Evolutionary conservation across 2,329 filamentous ascomycete genomes (phyloP).

Genomic region (Sarocladiaceae sp.): DNA sequence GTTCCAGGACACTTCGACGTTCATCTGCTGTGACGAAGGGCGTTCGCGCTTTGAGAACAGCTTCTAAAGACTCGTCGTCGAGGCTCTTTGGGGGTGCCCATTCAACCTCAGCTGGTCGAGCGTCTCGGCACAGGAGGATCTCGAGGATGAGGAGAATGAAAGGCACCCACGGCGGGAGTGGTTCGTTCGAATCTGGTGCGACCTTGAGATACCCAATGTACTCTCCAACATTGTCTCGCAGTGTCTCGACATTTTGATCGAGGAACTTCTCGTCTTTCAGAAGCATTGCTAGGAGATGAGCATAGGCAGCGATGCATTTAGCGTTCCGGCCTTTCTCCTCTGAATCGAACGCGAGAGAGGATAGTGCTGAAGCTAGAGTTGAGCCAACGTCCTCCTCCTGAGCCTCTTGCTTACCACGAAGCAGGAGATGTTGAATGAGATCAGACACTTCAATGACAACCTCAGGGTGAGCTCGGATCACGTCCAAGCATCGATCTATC

Average conservation of each 20-base stretch:
- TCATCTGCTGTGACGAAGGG: slow-evolving; percentile 52
- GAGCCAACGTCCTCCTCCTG: slow-evolving; percentile 67
- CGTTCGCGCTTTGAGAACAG: slow-evolving; percentile 55
- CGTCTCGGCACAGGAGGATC: slow-evolving; percentile 82
- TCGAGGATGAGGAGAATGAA: slow-evolving; percentile 88
- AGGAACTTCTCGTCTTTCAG: slow-evolving; percentile 81
- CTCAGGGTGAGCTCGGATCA: slow-evolving; percentile 80
- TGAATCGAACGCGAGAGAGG: slow-evolving; percentile 55
- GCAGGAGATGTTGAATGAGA: slow-evolving; percentile 68
- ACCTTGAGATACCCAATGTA: slow-evolving; percentile 76
- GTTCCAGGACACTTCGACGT: slow-evolving; percentile 65
- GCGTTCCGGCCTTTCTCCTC: slow-evolving; percentile 57
- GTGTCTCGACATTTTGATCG: slow-evolving; percentile 61
- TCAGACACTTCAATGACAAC: slow-evolving; percentile 89
- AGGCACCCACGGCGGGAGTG: slow-evolving; percentile 86
- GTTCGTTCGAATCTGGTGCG: slow-evolving; percentile 59
- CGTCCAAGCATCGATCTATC: slow-evolving; percentile 84
- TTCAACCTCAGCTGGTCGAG: slow-evolving; percentile 66
- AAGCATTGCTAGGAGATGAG: slow-evolving; percentile 82
- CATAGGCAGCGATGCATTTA: slow-evolving; percentile 72
- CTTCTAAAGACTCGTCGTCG: slow-evolving; percentile 40
- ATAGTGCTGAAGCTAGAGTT: slow-evolving; percentile 76
- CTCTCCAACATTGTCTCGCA: slow-evolving; percentile 70
- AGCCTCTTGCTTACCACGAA: slow-evolving; percentile 42
- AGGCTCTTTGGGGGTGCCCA: slow-evolving; percentile 57